Evolutionary conservation across 1,139 yeast genomes (phyloP), one percentile per base, ranked within the genome.

Genomic region (Citeromyces hawaiiensis): DNA sequence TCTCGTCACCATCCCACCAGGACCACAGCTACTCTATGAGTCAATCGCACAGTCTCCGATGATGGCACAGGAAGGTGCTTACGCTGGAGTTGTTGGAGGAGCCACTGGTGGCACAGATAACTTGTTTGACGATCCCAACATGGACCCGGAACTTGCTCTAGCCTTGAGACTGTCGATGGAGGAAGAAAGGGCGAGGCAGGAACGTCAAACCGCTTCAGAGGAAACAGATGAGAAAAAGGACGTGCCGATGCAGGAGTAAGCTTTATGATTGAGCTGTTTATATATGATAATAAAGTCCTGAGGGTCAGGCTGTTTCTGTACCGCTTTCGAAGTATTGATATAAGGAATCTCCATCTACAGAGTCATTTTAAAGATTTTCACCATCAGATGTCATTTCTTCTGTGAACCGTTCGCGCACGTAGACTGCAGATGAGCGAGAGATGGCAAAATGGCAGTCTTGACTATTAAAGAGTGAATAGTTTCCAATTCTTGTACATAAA

Each of bases 131-230:
- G 97, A 91, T 59, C 94, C 96, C 23, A 78, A 80, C 48, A 83
- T 85, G 76, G 99, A 91, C 52, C 98, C 98, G 19, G 98, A 93
- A 59, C 74, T 91, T 54, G 98, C 97, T 1, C 70, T 91, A 66
- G 98, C 97, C 0, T 72, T 91, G 51, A 70, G 94, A 53, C 72
- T 83, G 61, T 82, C 93, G 2, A 66, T 83, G 46, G 94, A 83
- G 53, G 94, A 83, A 53, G 94, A 83, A 52, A 76, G 76, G 53
- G 72, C 81, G 32, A 70, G 94, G 56, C 91, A 80, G 53, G 88
- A 79, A 49, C 64, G 77, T 49, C 76, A 72, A 57, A 53, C 69
- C 64, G 36, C 21, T 19, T 19, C 21, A 4, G 7, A 19, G 21
- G 21, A 4, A 19, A 6, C 4, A 29, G 32, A 29, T 6, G 32